Evolutionary conservation across 2,329 filamentous ascomycete species (phyloP).

Genomic region (Colletotrichum coccodes): DNA sequence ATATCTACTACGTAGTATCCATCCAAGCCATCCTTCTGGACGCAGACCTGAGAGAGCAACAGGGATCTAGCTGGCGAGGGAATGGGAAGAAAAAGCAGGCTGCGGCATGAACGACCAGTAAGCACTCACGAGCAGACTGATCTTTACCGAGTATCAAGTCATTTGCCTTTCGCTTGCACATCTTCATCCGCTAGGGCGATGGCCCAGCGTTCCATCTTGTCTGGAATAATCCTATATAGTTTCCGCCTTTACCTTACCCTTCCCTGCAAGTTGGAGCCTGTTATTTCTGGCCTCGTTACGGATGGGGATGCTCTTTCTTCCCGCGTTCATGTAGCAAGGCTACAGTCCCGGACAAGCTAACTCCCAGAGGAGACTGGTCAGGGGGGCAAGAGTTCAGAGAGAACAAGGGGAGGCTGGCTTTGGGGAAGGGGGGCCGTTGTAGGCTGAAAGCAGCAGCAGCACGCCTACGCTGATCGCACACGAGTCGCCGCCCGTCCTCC

Average conservation of each 20-base stretch:
- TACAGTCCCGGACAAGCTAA: slow-evolving; percentile 9
- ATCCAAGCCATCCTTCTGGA: too few relatives aligned
- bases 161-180: neutral
- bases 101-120: neutral
- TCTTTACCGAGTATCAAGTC: slow-evolving; percentile 6
- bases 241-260: neutral
- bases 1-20: too few relatives aligned
- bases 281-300: neutral
- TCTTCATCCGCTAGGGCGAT: neutral
- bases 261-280: neutral
- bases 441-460: slow-evolving; percentile 21
- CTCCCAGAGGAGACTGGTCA: slow-evolving; percentile 25
- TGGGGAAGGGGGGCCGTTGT: slow-evolving; percentile 20
- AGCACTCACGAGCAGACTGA: slow-evolving; percentile 12
- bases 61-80: neutral
- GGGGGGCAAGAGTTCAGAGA: slow-evolving; percentile 3
- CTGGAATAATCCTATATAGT: neutral
- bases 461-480: neutral
- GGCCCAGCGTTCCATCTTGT: slow-evolving; percentile 21
- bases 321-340: slow-evolving; percentile 21
- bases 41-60: neutral
- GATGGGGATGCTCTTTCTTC: neutral
- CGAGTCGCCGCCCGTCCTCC: too few relatives aligned
- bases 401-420: slow-evolving; percentile 28
- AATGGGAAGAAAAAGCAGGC: neutral